Conservation (phyloP, 129 eudicot species). For the Oenanthe sinensis region DNA sequence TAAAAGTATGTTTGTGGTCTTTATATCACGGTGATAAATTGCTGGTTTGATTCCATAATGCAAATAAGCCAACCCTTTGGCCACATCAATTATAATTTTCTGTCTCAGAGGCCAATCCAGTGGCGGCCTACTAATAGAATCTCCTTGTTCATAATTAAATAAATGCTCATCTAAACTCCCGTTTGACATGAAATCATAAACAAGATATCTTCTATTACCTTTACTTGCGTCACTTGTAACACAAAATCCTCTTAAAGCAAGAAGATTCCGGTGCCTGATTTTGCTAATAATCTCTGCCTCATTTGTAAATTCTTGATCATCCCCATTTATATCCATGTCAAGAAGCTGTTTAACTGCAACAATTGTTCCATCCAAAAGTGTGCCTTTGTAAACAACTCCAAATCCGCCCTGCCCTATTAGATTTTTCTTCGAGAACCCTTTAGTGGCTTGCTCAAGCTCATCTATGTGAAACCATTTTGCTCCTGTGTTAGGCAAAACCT, state of each 20-base stretch:
- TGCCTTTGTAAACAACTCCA: conserved; percentile 52
- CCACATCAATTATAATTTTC: conserved; percentile 61
- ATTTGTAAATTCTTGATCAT: conserved; percentile 45
- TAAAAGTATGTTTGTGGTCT: conserved; percentile 59
- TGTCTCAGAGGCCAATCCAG: conserved; percentile 62
- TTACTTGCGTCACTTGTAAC: conserved; percentile 36
- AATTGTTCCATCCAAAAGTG: conserved; percentile 40
- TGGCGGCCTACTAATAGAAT: conserved; percentile 7
- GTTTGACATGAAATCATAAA: conserved; percentile 67
- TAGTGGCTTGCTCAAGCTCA: conserved; percentile 61
- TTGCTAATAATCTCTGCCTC: conserved; percentile 78
- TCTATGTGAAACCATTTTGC: conserved; percentile 51
- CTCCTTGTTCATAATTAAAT: conserved; percentile 13
- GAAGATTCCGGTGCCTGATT: conserved; percentile 69
- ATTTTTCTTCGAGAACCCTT: conserved; percentile 47
- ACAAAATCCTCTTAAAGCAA: conserved; percentile 60
- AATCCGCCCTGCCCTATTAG: conserved; percentile 57
- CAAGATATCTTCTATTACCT: conserved; percentile 55
- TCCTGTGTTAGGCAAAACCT: conserved; percentile 52
- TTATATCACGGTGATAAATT: conserved; percentile 69
- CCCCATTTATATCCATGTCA: conserved; percentile 30
- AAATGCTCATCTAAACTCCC: conserved; percentile 75
- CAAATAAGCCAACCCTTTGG: conserved; percentile 67
- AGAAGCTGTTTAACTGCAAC: conserved; percentile 52
- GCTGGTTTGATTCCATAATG: conserved; percentile 77